A percentile compares a stretch with the other conserved stretches of the same genome.
Evolutionary conservation across 2,329 filamentous ascomycete species (phyloP).

Genomic region (Pestalotiopsis fici): DNA sequence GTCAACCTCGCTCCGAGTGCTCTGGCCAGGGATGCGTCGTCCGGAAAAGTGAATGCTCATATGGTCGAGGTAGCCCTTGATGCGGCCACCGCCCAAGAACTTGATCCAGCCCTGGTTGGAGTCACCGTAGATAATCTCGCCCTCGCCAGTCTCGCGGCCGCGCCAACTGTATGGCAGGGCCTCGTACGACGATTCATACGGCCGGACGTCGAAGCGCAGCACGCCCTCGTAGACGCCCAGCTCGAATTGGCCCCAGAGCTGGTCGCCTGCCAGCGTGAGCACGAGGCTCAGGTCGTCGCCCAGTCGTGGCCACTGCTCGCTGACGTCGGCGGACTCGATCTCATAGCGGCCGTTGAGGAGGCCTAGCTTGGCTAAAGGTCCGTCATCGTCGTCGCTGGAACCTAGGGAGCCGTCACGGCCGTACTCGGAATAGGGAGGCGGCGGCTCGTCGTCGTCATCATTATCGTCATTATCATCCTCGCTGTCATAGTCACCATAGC

Average conservation of each 20-base stretch:
- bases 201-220: conserved; percentile 38
- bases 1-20: conserved; percentile 29
- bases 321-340: conserved; percentile 29
- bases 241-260: conserved; percentile 47
- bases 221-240: conserved; percentile 42
- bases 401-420: not conserved
- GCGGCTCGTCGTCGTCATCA: conserved; percentile 18
- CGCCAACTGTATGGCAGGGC: conserved; percentile 35
- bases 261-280: conserved; percentile 37
- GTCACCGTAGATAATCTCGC: conserved; percentile 26
- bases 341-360: conserved; percentile 47
- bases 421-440: conserved; percentile 21
- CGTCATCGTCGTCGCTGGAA: conserved; percentile 13
- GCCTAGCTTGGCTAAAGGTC: conserved; percentile 28
- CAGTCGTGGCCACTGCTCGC: conserved; percentile 23
- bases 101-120: conserved; percentile 30
- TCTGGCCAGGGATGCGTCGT: conserved; percentile 22
- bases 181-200: conserved; percentile 29
- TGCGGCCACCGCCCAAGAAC: conserved; percentile 37
- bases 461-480: not conserved
- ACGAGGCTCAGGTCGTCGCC: conserved; percentile 31
- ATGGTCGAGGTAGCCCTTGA: conserved; percentile 32
- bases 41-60: conserved; percentile 28
- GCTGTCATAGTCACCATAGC: not conserved
- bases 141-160: conserved; percentile 28